Evolutionary conservation across 169 alveolate species (phyloP), one percentile per base, ranked within the genome.

Genomic region (Cystoisospora suis): DNA sequence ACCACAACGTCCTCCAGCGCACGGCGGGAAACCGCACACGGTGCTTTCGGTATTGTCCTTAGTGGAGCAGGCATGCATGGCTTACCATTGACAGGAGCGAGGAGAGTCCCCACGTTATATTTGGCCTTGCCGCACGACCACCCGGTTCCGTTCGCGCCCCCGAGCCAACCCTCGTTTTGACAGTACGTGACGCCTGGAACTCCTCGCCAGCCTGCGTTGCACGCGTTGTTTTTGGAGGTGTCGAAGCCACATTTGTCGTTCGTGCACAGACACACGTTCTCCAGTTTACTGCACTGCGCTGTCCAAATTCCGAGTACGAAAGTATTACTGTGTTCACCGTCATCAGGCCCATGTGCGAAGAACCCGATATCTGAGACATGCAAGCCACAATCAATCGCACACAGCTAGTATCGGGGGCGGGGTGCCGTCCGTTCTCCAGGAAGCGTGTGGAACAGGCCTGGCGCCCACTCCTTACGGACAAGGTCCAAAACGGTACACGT

Each of bases 251-350:
- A 65, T 20, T 65, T 65, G 44, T n/a, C 77, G 77, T 65, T n/a
- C 42, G 77, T 65, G 40, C 77, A 65, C 5, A 65, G 77, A 17
- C 77, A 65, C 44, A 65, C 77, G 40, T 65, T 44, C 40, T 65
- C 77, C 15, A 20, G 5, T 1, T 3, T 65, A 9, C 34, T 65
- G 77, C 77, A 65, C 15, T 65, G 77, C 12, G 77, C 77, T 23
- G 77, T 44, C 77, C 77, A 65, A n/a, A 65, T n/a, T 15, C 77
- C 77, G n/a, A 65, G 77, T 44, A 65, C 77, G 42, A 65, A 32
- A n/a, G n/a, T 4, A 44, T 65, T 65, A 44, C 45, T 44, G 42
- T 65, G 77, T n/a, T 6, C 77, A 0, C 77, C 77, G 34, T 65
- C 77, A 44, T 65, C 40, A n/a, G 77, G 77, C 23, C 77, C 77